phyloP scores from a whole-genome alignment of 495 filamentous ascomycete species.

The Podospora sp. region DNA sequence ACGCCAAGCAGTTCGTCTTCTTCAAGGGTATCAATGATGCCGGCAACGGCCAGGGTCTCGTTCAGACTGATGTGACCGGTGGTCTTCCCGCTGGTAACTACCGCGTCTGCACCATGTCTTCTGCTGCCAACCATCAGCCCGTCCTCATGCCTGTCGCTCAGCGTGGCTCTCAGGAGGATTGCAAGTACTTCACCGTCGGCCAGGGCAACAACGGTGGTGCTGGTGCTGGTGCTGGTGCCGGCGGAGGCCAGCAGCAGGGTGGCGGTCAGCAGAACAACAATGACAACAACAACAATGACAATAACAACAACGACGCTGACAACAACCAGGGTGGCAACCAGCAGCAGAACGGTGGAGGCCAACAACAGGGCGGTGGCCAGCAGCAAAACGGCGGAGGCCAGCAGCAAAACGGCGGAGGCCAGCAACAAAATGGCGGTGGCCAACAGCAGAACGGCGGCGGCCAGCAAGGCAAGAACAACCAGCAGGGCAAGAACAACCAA shows the following conservation, averaged over 20 bases:
- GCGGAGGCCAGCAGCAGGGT: neutral
- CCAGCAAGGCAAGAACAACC: slow-evolving; percentile 17
- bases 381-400: slow-evolving; percentile 6
- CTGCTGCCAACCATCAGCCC: slow-evolving; percentile 73
- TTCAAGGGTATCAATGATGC: slow-evolving; percentile 79
- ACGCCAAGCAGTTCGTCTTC: slow-evolving; percentile 64
- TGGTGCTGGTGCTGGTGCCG: slow-evolving; percentile 25
- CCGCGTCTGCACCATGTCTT: slow-evolving; percentile 71
- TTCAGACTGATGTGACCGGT: slow-evolving; percentile 58
- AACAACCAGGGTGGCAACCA: neutral
- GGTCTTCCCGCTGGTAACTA: slow-evolving; percentile 70
- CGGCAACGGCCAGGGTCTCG: slow-evolving; percentile 63
- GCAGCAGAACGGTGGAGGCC: slow-evolving; percentile 17
- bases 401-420: neutral
- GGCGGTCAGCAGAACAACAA: neutral
- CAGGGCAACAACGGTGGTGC: slow-evolving; percentile 29
- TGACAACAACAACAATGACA: slow-evolving; percentile 14
- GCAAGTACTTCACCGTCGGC: slow-evolving; percentile 60
- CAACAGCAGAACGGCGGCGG: slow-evolving; percentile 12
- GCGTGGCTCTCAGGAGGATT: slow-evolving; percentile 74
- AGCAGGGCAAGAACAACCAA: slow-evolving; percentile 8
- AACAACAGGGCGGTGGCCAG: neutral
- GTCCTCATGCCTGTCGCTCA: slow-evolving; percentile 78
- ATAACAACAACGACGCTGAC: slow-evolving; percentile 6
- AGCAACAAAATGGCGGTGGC: slow-evolving; percentile 12